Evolutionary conservation across 2,329 filamentous ascomycete genomes (phyloP).

Genomic region (Aspergillus sp.): DNA sequence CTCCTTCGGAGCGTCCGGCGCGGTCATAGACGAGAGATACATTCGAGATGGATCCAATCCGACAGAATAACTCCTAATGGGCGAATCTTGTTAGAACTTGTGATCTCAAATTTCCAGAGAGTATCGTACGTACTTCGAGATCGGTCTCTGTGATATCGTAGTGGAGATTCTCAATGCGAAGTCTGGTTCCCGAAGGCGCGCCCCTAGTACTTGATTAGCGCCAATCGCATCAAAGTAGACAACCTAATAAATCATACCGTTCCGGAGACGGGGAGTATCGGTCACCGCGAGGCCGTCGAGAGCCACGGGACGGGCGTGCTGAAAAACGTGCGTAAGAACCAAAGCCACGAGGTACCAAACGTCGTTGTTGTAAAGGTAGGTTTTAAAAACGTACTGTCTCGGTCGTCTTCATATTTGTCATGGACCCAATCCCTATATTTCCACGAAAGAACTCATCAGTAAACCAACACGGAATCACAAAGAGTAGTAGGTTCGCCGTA

Average conservation of each 20-base stretch:
- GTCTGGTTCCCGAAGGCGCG: constrained; percentile 62
- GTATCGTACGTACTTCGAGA: constrained; percentile 61
- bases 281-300: constrained; percentile 37
- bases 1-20: constrained; percentile 81
- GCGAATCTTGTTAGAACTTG: background rate
- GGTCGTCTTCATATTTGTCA: constrained; percentile 79
- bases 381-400: constrained; percentile 46
- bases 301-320: constrained; percentile 46
- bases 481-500: constrained; percentile 24
- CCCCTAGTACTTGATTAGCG: constrained; percentile 36
- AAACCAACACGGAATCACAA: background rate
- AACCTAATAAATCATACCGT: background rate
- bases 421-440: constrained; percentile 84
- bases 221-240: background rate
- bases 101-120: background rate
- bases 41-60: constrained; percentile 70
- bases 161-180: constrained; percentile 86
- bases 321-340: constrained; percentile 22
- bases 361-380: constrained; percentile 2
- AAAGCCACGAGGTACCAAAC: constrained; percentile 7
- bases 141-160: constrained; percentile 88
- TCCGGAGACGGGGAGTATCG: constrained; percentile 36
- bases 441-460: background rate
- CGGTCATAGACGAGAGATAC: constrained; percentile 80
- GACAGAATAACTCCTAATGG: constrained; percentile 71